phyloP scores from a whole-genome alignment of 805 yeast genomes.

The Suhomyces sp. region DNA sequence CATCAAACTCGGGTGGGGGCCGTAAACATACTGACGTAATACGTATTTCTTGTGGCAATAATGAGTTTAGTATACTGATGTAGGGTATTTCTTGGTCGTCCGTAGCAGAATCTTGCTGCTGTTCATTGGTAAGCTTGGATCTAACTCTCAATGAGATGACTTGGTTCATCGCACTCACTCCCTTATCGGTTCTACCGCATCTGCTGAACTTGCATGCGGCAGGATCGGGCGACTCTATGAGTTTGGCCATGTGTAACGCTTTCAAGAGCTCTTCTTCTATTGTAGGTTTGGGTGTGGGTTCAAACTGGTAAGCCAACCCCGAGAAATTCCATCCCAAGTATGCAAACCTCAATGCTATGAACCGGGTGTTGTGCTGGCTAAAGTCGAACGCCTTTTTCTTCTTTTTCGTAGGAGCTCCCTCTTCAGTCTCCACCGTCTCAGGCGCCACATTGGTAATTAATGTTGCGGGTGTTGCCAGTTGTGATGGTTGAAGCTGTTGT shows the following conservation, averaged over 20 bases:
- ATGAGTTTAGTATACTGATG: conserved; percentile 66
- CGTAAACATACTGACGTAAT: conserved; percentile 79
- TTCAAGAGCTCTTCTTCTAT: conserved; percentile 75
- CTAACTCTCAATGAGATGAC: conserved; percentile 80
- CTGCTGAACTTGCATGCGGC: conserved; percentile 71
- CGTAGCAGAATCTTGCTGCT: conserved; percentile 52
- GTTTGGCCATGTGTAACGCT: conserved; percentile 63
- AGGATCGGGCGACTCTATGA: conserved; percentile 61
- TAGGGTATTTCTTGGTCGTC: conserved; percentile 77
- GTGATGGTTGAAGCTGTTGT: conserved; percentile 1
- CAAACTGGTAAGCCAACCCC: conserved; percentile 82
- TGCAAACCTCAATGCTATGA: conserved; percentile 78
- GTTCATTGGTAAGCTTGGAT: conserved; percentile 60
- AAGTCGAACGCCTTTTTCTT: conserved; percentile 59
- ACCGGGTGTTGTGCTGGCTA: conserved; percentile 57
- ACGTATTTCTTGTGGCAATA: conserved; percentile 77
- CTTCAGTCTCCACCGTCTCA: neutral
- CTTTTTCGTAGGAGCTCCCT: conserved; percentile 17
- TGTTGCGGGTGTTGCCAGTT: neutral
- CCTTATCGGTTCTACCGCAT: conserved; percentile 93
- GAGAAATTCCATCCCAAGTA: conserved; percentile 94
- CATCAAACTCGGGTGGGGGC: conserved; percentile 83
- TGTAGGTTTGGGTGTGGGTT: conserved; percentile 76
- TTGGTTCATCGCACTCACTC: conserved; percentile 97
- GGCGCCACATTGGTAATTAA: neutral